Evolutionary conservation across 2,329 filamentous ascomycete species (phyloP), one percentile per base, ranked within the genome.

Genomic region (Pseudogymnoascus sp.): DNA sequence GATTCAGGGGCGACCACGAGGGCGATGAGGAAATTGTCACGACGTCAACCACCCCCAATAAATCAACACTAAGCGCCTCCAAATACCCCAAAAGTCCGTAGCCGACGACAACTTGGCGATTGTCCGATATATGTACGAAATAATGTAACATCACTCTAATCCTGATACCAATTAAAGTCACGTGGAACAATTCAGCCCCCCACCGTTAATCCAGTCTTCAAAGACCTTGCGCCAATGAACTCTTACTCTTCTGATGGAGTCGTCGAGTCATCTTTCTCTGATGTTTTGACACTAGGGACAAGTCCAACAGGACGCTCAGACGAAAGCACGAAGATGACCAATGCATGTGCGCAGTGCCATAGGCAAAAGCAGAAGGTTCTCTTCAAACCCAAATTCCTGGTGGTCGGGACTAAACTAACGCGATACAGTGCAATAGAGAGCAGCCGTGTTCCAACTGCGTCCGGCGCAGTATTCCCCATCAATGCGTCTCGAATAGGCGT

Each of bases 381-480:
- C 25, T 14, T 39, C 19, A 38, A 33, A 49, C 22, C 22, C 12
- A 28, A 28, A 33, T 39, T 16, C 23, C 14, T 12, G 30, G 16
- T 6, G 3, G 4, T 7, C 33, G 5, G 19, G 19, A 19, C 38
- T 6, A 39, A 28, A 16, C 58, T 49, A 49, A 35, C 49, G 11
- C 36, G 5, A 23, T 62, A 25, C 16, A 61, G 59, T 63, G 62
- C 22, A 42, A 63, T 19, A 36, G 25, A 49, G 33, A 63, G 28
- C 42, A 52, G 23, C 62, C 62, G 2, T 63, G 59, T 41, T 63
- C 62, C 16, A 63, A 61, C 8, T 63, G 62, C 35, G 30, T 63
- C 16, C 62, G 62, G 16, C 60, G 62, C 23, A 62, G 23, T 19
- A 62, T 63, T 22, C 16, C 62, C 4, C 22, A 63, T 36, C 30